Percentiles rank a stretch among this genome's conserved stretches.
Conservation (phyloP, 345 rosid species). For the Corchorus capsularis region DNA sequence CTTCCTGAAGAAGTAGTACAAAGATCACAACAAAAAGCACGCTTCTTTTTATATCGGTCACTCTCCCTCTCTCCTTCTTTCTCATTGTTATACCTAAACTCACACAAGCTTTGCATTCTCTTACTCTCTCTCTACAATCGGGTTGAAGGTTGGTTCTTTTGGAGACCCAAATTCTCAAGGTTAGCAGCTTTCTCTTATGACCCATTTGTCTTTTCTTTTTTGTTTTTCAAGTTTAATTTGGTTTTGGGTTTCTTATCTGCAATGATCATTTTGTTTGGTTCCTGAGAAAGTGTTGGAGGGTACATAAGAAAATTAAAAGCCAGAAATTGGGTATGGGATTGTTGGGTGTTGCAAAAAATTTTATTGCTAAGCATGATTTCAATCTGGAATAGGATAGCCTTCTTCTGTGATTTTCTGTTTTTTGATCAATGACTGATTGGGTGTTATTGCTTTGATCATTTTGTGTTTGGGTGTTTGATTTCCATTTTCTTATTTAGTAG, state of each 20-base stretch:
- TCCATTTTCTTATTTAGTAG: neutral
- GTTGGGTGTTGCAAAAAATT: neutral
- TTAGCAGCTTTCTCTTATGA: neutral
- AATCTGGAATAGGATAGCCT: neutral
- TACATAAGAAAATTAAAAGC: neutral
- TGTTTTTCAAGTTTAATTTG: neutral
- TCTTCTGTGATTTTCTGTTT: neutral
- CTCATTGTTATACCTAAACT: neutral
- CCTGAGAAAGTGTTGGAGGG: too few species aligned
- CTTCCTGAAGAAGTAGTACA: neutral
- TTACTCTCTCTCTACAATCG: neutral
- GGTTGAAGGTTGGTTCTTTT: neutral
- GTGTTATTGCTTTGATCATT: neutral
- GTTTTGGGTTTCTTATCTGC: neutral
- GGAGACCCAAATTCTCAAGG: neutral
- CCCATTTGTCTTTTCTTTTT: neutral
- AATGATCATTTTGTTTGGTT: neutral
- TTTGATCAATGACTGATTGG: neutral
- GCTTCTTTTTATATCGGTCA: neutral
- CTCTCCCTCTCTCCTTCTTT: neutral
- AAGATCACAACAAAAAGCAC: neutral
- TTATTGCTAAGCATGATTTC: neutral
- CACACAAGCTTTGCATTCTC: neutral
- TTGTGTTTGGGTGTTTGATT: neutral
- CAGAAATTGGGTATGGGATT: neutral